These are phyloP conservation scores for Telopea speciosissima DNA, from an alignment of 177 flowering plant genomes.

Conservation along the genomic window DNA sequence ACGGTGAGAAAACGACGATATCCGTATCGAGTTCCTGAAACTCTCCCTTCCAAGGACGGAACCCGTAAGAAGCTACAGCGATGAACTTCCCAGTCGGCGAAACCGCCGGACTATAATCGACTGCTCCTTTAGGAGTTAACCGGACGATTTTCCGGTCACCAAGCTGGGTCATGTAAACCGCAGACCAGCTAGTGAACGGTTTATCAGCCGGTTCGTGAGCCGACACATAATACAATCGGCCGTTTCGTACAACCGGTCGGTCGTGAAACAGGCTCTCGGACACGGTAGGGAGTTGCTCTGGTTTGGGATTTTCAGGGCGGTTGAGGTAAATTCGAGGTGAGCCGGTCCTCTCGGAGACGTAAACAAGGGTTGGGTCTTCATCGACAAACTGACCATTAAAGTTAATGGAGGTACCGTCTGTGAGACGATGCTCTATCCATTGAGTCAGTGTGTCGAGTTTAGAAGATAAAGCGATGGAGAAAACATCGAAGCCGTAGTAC, in stretches of 20 bases:
- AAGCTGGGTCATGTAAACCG: slow-evolving; percentile 39
- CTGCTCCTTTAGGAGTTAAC: slow-evolving; percentile 53
- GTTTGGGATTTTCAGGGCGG: slow-evolving; percentile 14
- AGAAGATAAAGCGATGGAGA: slow-evolving; percentile 31
- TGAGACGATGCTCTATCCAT: slow-evolving; percentile 40
- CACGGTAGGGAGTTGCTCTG: slow-evolving; percentile 28
- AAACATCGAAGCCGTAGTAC: slow-evolving; percentile 71
- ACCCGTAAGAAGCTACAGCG: slow-evolving; percentile 82
- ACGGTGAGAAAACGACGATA: slow-evolving; percentile 52
- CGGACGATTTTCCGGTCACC: slow-evolving; percentile 20
- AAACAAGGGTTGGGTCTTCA: slow-evolving; percentile 36
- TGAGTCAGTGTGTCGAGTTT: not conserved
- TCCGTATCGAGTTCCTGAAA: slow-evolving; percentile 64
- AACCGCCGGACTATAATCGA: slow-evolving; percentile 74
- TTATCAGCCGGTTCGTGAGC: slow-evolving; percentile 54
- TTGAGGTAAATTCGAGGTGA: slow-evolving; percentile 37
- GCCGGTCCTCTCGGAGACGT: slow-evolving; percentile 66
- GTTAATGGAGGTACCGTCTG: slow-evolving; percentile 75
- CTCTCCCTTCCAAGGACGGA: slow-evolving; percentile 72
- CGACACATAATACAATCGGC: slow-evolving; percentile 51
- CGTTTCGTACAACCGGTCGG: slow-evolving; percentile 47
- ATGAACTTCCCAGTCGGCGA: slow-evolving; percentile 50
- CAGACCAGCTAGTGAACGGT: slow-evolving; percentile 58
- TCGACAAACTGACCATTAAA: slow-evolving; percentile 66
- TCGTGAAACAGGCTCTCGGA: slow-evolving; percentile 59